Base-by-base conservation (phyloP, 2,329 filamentous ascomycete genomes). In the Aspergillus quadricinctus region DNA sequence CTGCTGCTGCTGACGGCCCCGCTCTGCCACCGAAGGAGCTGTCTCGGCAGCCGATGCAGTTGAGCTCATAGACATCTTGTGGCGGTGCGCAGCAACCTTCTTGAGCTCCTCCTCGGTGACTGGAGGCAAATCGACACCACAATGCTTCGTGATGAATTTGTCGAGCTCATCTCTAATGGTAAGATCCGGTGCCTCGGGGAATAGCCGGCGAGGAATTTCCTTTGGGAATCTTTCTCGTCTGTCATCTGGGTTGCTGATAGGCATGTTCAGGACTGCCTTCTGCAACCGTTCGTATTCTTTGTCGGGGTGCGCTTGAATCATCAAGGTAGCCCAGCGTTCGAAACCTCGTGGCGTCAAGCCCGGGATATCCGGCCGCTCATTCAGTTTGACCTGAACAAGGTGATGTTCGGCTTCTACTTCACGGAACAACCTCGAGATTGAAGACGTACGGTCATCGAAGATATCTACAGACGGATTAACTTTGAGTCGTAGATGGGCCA, bases 271-370 rank as follows among this genome's bases (percentile, higher is more conserved):
- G 3, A 92, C 83, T 23, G 90, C 83, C 56, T 82, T 85, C 46
- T 84, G 79, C 4, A 96, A 77, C 9, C 92, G 84, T 45, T 82
- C 80, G 56, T 85, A 87, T 71, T 96, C 91, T 49, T 84, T 80
- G 43, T 91, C 86, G 0, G 92, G 92, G 61, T 91, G 86, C 1
- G 90, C 88, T 61, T 85, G 83, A 40, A 93, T 87, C 70, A 90
- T 82, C 41, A 84, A 78, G 1, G 84, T 87, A 77, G 89, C 85
- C 87, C 90, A 96, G 53, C 79, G 78, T 51, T 82, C 80, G 66
- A 90, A 90, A 1, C 88, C 88, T n/a, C 77, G 69, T 0, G 85
- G 82, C 0, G 88, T 90, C 25, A 91, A 74, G 1, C 81, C 83
- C 0, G 88, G 88, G 27, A 88, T 78, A 41, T 78, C 78, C 3